Evolutionary conservation across 352 stramenopile genomes (phyloP), one percentile per base, ranked within the genome.

Genomic region (Pythium inflatum): DNA sequence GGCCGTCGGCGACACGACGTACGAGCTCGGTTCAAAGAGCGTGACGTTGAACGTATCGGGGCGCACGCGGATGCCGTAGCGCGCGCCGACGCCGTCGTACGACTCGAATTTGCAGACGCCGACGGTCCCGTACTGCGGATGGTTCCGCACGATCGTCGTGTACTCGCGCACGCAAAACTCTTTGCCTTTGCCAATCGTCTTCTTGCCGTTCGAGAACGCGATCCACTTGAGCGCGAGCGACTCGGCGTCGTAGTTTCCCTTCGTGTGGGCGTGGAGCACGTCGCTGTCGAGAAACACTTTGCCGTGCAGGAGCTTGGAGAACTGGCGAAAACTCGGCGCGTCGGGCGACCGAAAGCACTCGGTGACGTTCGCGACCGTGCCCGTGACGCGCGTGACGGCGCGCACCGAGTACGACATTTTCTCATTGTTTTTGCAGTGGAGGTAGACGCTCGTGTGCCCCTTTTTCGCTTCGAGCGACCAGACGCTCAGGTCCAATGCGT

Each of bases 171-270:
- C 74, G 59, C 83, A 90, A 34, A 96, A 90, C 65, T 96, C 87
- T 53, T 96, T 96, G 48, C 82, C 84, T 33, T 83, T 83, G 13
- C 85, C 85, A 24, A 96, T 75, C 50, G 86, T 89, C 66, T 92
- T 94, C 36, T 80, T 82, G 49, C 69, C 69, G 1, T 88, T 89
- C 40, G 81, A 90, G 62, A 89, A 85, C 40, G 88, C 87, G 59
- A 91, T 68, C 88, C 88, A 96, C 71, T 96, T 96, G 66, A 96
- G 74, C 62, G 85, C 82, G 62, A 96, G 79, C 36, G 82, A 92
- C 71, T 94, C 87, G 46, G 73, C 60, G 60, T 78, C 67, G 25
- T 62, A 31, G 65, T 81, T 78, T 13, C 59, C 51, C 13, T 54
- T 64, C 12, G 61, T 40, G 61, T 96, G 81, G 6, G 81, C 69